Conservation (phyloP, 1,139 yeast genomes). For the Blastobotrys apis region DNA sequence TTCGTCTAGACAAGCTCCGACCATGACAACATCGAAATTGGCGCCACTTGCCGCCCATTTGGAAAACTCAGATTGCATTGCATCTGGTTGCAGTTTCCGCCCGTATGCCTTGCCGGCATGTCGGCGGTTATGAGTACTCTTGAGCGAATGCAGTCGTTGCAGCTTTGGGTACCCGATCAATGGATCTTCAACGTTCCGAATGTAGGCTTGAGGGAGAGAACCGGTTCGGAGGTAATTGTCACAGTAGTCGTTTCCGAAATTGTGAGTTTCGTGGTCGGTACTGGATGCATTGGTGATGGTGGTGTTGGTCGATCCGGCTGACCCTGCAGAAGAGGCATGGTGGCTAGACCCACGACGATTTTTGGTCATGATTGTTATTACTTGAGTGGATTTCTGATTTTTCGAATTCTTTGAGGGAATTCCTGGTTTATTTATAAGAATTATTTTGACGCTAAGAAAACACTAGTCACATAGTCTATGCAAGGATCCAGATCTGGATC, state of each 20-base stretch:
- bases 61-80: conserved; percentile 51
- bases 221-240: conserved; percentile 64
- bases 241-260: conserved; percentile 61
- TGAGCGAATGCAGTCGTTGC: conserved; percentile 60
- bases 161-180: conserved; percentile 84
- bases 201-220: conserved; percentile 54
- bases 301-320: neutral
- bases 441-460: too few species aligned
- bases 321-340: too few species aligned
- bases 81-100: conserved; percentile 38
- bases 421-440: too few species aligned
- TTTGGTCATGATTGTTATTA: neutral
- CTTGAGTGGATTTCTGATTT: too few species aligned
- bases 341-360: neutral
- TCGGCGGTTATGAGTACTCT: conserved; percentile 45
- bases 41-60: conserved; percentile 56
- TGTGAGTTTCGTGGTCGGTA: conserved; percentile 15
- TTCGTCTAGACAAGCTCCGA: conserved; percentile 76
- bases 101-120: conserved; percentile 67
- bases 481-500: neutral
- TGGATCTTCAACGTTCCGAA: conserved; percentile 61
- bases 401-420: too few species aligned
- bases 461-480: too few species aligned
- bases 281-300: conserved; percentile 1
- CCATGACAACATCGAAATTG: conserved; percentile 85